Evolutionary conservation across 202 grass and related monocot species (phyloP), one percentile per base, ranked within the genome.

Genomic region (Saccharum hybrid): DNA sequence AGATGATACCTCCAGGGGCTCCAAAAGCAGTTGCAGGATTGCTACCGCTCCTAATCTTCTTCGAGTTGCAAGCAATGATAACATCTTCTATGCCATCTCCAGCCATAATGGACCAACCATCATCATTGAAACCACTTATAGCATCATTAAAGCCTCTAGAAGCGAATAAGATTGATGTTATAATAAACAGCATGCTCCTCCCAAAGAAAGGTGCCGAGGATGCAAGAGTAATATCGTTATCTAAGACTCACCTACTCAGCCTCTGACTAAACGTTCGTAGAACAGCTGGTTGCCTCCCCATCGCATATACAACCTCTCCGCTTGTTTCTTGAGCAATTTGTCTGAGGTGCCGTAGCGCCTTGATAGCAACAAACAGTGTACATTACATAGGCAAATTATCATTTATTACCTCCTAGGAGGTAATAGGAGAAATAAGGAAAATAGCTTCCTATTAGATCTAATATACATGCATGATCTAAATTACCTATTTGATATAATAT

Each of bases 271-370:
- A 99, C 18, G 91, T 99, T 23, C 97, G 86, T 56, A 99, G 72
- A 71, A 99, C 88, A 68, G 97, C 91, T 72, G 97, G 97, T 49
- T 99, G 91, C 76, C 97, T 93, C 41, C 97, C 97, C 51, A 92
- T 72, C 6, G 93, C 76, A 78, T 94, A 92, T 42, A 89, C 90
- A 66, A 97, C 76, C 81, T 99, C 97, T 71, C 93, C 97, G 9
- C 85, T 96, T 16, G 86, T 92, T 88, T 99, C 97, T 83, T 96
- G 97, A 84, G 97, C 91, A 80, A 99, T 96, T 88, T 99, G 97
- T 83, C 90, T 96, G 67, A 99, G 88, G 88, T 99, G 88, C 5
- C 88, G 86, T 36, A 99, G 86, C 63, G 93, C 97, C 97, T 99
- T 94, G 7, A 91, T n/a, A 74, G 79, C 12, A 87, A 79, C 23